These are phyloP conservation scores for Ceratocystis alfenasii DNA, from an alignment of 2,329 filamentous ascomycete genomes.

Conservation along the genomic window DNA sequence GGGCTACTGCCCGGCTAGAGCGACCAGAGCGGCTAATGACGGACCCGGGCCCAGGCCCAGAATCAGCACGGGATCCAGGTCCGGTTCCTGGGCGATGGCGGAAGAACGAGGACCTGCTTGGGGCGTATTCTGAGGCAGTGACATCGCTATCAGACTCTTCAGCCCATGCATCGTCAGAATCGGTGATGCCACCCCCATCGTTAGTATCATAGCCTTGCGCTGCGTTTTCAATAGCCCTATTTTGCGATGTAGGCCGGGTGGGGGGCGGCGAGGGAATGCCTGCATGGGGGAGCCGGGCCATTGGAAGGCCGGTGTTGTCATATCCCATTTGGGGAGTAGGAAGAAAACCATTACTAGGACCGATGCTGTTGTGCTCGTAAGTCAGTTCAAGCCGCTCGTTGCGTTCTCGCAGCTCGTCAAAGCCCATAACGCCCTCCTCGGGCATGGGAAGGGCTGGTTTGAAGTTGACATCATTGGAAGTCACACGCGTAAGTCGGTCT, in stretches of 20 bases:
- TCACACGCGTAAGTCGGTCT: slow-evolving; percentile 19
- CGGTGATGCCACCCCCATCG: background rate
- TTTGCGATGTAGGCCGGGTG: slow-evolving; percentile 18
- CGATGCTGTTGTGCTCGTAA: background rate
- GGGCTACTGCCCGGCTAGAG: background rate
- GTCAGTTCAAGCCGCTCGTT: slow-evolving; percentile 16
- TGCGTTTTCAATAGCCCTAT: slow-evolving; percentile 3
- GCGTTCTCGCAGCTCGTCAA: slow-evolving; percentile 19
- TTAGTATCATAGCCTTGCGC: background rate
- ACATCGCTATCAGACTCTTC: background rate
- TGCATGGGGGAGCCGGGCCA: slow-evolving; percentile 18
- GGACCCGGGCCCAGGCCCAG: background rate
- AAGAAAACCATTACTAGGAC: background rate
- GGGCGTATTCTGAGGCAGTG: background rate
- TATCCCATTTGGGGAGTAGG: slow-evolving; percentile 15
- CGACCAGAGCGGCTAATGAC: background rate
- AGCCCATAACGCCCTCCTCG: slow-evolving; percentile 20
- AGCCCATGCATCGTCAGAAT: background rate
- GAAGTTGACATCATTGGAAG: slow-evolving; percentile 16
- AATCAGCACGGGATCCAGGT: background rate
- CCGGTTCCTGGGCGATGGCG: background rate
- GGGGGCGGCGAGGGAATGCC: slow-evolving; percentile 20
- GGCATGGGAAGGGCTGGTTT: slow-evolving; percentile 20
- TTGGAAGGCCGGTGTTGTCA: slow-evolving; percentile 19
- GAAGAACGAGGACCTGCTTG: background rate